Evolutionary conservation across 345 rosid species (phyloP), one percentile per base, ranked within the genome.

Genomic region (Citrus trifoliata): DNA sequence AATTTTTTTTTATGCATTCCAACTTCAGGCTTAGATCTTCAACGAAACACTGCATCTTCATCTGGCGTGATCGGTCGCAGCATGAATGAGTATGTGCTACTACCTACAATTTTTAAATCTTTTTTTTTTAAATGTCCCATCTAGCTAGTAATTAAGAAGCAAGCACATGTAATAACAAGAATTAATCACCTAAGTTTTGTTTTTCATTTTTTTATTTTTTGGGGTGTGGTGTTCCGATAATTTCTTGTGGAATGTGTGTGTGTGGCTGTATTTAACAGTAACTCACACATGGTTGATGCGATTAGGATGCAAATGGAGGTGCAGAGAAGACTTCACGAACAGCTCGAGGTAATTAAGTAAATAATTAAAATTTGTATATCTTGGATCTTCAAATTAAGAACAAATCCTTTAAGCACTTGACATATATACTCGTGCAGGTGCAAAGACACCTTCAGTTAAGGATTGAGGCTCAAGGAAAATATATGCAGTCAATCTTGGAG

Each of bases 241-340:
- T 76, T 78, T 80, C 32, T 80, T 82, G 38, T 79, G 81, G 81
- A 82, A 80, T 82, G 40, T 70, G 48, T 80, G 78, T 71, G 84
- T 66, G 71, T 48, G 69, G 81, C 66, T 76, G 76, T 78, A 80
- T 77, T 38, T 76, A 67, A 71, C 77, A 79, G 78, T 79, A 84
- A 86, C 89, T 91, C 83, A 87, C 83, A 76, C 79, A 79, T 87
- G 82, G 82, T 84, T 88, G 85, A 83, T 89, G 83, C 83, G 28
- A 87, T 82, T 85, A 94, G 99, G 91, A 97, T 94, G 98, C 99
- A 97, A 89, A 94, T 94, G 97, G 99, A 94, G 92, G 99, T 97
- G 81, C 99, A 94, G 80, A 90, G 98, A 89, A 90, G 99, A 85
- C 81, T 97, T 78, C 99, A 94, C 63, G 99, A 97, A 83, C 99